Evolutionary conservation across 208 protist genomes (phyloP).

Genomic region (Kentomonas sorsogonicus): DNA sequence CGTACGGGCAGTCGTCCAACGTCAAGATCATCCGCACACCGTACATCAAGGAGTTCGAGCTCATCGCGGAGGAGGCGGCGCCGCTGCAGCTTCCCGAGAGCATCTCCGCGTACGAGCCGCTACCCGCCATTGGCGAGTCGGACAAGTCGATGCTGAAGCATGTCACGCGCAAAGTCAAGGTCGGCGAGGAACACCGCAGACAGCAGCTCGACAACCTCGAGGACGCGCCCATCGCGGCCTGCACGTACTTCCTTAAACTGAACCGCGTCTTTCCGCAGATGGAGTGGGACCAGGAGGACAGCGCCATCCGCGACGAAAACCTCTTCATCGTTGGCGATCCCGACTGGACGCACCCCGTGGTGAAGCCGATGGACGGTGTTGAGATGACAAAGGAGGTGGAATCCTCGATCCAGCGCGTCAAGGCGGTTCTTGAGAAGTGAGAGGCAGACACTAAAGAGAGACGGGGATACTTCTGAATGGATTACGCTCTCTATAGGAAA

Average conservation of each 20-base stretch:
- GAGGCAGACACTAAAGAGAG: no score
- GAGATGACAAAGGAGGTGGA: slow-evolving; percentile 24
- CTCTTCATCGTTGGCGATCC: slow-evolving; percentile 70
- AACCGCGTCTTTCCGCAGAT: slow-evolving; percentile 73
- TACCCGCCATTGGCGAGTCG: slow-evolving; percentile 77
- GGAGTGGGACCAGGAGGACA: slow-evolving; percentile 66
- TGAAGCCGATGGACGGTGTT: slow-evolving; percentile 40
- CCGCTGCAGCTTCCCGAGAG: slow-evolving; percentile 44
- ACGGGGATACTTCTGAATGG: no score
- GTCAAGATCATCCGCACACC: slow-evolving; percentile 66
- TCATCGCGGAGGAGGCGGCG: slow-evolving; percentile 25
- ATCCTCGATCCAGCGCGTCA: slow-evolving; percentile 54
- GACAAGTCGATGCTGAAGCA: slow-evolving; percentile 83
- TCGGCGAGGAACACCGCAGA: slow-evolving; percentile 34
- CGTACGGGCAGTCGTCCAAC: slow-evolving; percentile 33
- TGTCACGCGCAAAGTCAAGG: slow-evolving; percentile 62
- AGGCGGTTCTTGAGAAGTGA: slow-evolving; percentile 42
- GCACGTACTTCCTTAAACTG: slow-evolving; percentile 57
- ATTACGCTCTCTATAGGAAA: neutral
- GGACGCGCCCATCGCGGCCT: slow-evolving; percentile 63
- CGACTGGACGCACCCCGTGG: slow-evolving; percentile 58
- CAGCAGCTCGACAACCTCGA: slow-evolving; percentile 32
- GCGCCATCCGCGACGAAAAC: slow-evolving; percentile 57
- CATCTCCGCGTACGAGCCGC: slow-evolving; percentile 43
- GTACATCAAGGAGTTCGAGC: slow-evolving; percentile 68